A percentile compares a stretch with the other conserved stretches of the same genome.
Evolutionary conservation across 495 filamentous ascomycete species (phyloP).

Genomic region (Articulospora tetracladia): DNA sequence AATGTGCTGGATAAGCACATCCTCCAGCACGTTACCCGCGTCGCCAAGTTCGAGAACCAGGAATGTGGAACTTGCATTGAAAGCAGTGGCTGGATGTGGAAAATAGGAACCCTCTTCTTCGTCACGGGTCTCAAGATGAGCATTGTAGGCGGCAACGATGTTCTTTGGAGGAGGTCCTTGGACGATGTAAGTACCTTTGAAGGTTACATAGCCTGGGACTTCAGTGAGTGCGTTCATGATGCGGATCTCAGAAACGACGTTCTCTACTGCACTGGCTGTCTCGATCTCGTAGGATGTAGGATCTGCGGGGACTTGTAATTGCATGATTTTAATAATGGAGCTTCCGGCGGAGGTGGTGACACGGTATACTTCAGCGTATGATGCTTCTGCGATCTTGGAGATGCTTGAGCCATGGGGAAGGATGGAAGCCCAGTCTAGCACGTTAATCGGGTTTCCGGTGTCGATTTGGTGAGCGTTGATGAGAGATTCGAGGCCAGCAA

Average conservation of each 20-base stretch:
- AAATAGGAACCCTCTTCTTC: constrained; percentile 13
- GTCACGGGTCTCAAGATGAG: constrained; percentile 7
- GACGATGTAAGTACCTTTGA: constrained; percentile 72
- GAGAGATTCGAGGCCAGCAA: constrained; percentile 1
- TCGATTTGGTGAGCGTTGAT: not conserved
- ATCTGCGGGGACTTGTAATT: constrained; percentile 37
- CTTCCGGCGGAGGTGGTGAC: constrained; percentile 43
- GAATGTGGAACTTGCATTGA: constrained; percentile 67
- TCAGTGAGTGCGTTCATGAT: constrained; percentile 73
- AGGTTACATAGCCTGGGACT: constrained; percentile 89
- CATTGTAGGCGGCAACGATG: constrained; percentile 56
- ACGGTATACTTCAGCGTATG: constrained; percentile 65
- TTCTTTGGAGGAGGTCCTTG: constrained; percentile 60
- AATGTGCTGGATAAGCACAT: constrained; percentile 45
- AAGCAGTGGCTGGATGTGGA: constrained; percentile 37
- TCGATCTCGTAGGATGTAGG: constrained; percentile 18
- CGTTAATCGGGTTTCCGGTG: not conserved
- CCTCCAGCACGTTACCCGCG: constrained; percentile 74
- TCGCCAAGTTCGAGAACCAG: constrained; percentile 84
- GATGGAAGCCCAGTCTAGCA: constrained; percentile 41
- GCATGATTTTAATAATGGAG: constrained; percentile 51
- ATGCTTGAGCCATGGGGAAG: constrained; percentile 45
- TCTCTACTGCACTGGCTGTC: constrained; percentile 39
- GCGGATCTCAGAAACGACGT: constrained; percentile 63
- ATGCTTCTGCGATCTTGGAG: constrained; percentile 65